Evolutionary conservation across 2,329 filamentous ascomycete species (phyloP), one percentile per base, ranked within the genome.

Genomic region (Fusarium zealandicum): DNA sequence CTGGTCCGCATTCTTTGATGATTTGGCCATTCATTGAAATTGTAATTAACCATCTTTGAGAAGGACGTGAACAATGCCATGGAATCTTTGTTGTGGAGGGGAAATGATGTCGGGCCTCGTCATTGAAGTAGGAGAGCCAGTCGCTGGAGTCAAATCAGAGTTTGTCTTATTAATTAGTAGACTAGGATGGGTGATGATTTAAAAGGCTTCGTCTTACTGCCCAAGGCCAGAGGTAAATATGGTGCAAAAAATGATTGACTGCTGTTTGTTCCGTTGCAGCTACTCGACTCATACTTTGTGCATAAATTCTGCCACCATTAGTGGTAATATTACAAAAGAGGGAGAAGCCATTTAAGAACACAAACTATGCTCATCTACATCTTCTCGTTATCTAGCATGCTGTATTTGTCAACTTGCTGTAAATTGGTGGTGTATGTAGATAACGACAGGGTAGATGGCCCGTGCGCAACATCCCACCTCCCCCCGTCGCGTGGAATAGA

Each of bases 401-500:
- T 17, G n/a, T 28, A 33, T 12, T 17, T 16, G n/a, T 40, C 27
- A 35, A 27, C 25, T 27, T 27, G 46, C 25, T 41, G 11, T 16
- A 37, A 25, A 31, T 31, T 38, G 33, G 16, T 14, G 39, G 31
- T 32, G 39, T 14, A 52, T n/a, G 45, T 32, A 12, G 18, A 35
- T 32, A 12, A 25, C 30, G 33, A 40, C 27, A 40, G 14, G 35
- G n/a, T 37, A 48, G 14, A 11, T 52, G 59, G 59, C 17, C 59
- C 54, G 59, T 62, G 59, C 59, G n/a, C 20, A 4, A 16, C 20
- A 4, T 7, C 9, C 13, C 17, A 10, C 13, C 35, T 42, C 28
- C 37, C 49, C 45, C 59, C 41, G 50, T 56, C 59, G 59, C 59
- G 59, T 47, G 11, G 40, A 32, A 41, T 18, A 16, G 13, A 59